Base-by-base conservation (phyloP, 1,284 basidiomycete genomes). In the Ustilago shanxiensis region DNA sequence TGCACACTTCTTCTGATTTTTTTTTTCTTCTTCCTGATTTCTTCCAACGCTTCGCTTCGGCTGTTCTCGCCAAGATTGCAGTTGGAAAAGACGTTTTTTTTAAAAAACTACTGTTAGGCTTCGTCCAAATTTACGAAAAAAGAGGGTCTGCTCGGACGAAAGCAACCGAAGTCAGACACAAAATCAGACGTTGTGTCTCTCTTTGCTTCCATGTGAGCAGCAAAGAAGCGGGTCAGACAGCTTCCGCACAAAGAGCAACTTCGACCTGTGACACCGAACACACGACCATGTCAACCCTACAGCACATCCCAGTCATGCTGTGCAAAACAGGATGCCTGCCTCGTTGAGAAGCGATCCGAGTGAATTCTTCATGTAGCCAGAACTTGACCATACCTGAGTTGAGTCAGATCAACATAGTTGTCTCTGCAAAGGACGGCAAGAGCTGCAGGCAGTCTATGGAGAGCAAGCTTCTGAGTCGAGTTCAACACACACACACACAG, bases 101-200 rank as follows among this genome's bases (percentile, higher is more conserved):
- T 8, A 9, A 16, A 33, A n/a, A n/a, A n/a, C n/a, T n/a, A n/a
- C n/a, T 49, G 47, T 49, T 49, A 49, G 47, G 47, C 14, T 49
- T 4, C 24, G 9, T 18, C 1, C 1, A 49, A 28, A 26, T 49
- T 61, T 29, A 50, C 33, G 53, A 44, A 16, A 52, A 52, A 29
- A 33, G 47, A 26, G 45, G 45, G 26, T 31, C 47, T 56, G 66
- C 66, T 68, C 60, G 66, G 66, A 41, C 60, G 66, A 68, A 62
- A 58, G 60, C 55, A 56, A 33, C 66, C 65, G 59, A 67, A 52
- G 50, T 33, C 24, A 31, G 29, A 52, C 49, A 18, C 10, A 11
- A n/a, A n/a, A n/a, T n/a, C n/a, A n/a, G n/a, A n/a, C n/a, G n/a
- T n/a, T n/a, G n/a, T n/a, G n/a, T n/a, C n/a, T n/a, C n/a, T n/a